phyloP scores from a whole-genome alignment of 208 protist species.

The Trypanosoma vivax region DNA sequence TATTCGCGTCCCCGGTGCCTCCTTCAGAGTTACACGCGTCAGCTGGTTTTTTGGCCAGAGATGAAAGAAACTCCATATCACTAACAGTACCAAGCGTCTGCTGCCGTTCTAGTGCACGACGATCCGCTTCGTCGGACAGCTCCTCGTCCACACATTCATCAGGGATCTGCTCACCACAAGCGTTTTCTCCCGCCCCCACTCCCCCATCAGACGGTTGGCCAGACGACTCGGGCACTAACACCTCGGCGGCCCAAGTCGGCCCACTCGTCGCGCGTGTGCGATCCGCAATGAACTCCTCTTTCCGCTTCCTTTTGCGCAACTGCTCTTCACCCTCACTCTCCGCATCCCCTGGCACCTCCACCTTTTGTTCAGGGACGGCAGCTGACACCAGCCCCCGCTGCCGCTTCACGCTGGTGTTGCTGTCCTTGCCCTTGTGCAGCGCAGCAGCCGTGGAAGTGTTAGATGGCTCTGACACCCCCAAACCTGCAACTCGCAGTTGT shows the following conservation, averaged over 20 bases:
- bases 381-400: conserved; percentile 2
- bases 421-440: background rate
- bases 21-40: background rate
- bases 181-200: no score
- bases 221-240: conserved; percentile 46
- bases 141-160: conserved; percentile 8
- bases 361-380: conserved; percentile 1
- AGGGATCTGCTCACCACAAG: no score
- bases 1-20: background rate
- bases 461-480: background rate
- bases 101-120: conserved; percentile 41
- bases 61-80: conserved; percentile 77
- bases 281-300: conserved; percentile 62
- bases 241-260: conserved; percentile 64
- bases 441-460: conserved; percentile 4
- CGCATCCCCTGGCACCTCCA: background rate
- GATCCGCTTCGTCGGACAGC: conserved; percentile 18
- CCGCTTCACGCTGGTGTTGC: background rate
- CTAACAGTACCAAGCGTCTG: conserved; percentile 56
- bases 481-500: conserved; percentile 6
- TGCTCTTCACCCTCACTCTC: conserved; percentile 9
- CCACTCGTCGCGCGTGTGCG: conserved; percentile 48
- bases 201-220: no score
- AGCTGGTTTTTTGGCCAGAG: conserved; percentile 12
- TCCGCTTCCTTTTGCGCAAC: conserved; percentile 17